phyloP scores from a whole-genome alignment of 208 protist species.

The Porcisia deanei region DNA sequence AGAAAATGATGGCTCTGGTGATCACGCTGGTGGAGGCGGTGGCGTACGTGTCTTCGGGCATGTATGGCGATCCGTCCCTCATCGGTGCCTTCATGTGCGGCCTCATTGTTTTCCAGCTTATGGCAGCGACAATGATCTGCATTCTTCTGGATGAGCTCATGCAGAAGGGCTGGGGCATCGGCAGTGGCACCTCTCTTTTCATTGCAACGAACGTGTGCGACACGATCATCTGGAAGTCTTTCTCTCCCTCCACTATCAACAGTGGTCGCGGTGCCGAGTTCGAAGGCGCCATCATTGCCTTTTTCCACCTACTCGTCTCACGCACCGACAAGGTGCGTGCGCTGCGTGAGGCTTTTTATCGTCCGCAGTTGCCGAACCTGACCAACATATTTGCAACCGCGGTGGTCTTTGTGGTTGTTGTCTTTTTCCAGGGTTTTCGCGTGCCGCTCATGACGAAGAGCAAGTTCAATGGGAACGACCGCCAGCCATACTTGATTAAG shows the following conservation, averaged over 20 bases:
- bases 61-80: conserved; percentile 98
- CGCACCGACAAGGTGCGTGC: conserved; percentile 97
- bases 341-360: conserved; percentile 99
- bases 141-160: conserved; percentile 99
- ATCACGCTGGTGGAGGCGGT: conserved; percentile 98
- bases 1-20: conserved; percentile 98
- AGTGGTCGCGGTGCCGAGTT: conserved; percentile 98
- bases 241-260: conserved; percentile 99
- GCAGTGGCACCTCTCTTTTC: conserved; percentile 99
- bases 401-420: conserved; percentile 99
- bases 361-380: conserved; percentile 99
- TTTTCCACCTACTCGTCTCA: conserved; percentile 98
- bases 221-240: conserved; percentile 99
- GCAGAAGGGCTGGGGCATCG: conserved; percentile 99
- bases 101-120: conserved; percentile 99
- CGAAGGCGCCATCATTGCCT: conserved; percentile 99
- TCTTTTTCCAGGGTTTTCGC: conserved; percentile 99
- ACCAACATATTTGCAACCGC: conserved; percentile 99
- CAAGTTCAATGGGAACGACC: conserved; percentile 72
- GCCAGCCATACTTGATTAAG: conserved; percentile 99
- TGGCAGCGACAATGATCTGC: conserved; percentile 98
- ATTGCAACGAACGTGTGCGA: conserved; percentile 99
- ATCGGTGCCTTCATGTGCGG: conserved; percentile 95
- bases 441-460: conserved; percentile 95
- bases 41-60: conserved; percentile 98